A percentile compares a stretch with the other conserved stretches of the same genome.
Evolutionary conservation across 2,329 filamentous ascomycete genomes (phyloP).

Genomic region (Botrytis paeoniae): DNA sequence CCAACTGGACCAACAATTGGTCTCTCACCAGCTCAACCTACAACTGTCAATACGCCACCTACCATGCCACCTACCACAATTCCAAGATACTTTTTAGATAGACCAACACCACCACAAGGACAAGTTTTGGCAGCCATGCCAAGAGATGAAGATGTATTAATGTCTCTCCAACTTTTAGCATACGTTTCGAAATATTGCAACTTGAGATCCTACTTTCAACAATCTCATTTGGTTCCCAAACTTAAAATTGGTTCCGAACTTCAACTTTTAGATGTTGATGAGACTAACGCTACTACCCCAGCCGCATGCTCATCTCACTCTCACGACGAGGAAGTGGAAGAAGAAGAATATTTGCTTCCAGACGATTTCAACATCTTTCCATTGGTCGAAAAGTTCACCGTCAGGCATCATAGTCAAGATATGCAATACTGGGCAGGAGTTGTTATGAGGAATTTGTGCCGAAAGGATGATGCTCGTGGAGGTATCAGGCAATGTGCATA

Average conservation of each 20-base stretch:
- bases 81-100: slow-evolving; percentile 75
- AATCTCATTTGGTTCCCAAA: slow-evolving; percentile 87
- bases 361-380: slow-evolving; percentile 99
- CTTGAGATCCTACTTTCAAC: slow-evolving; percentile 89
- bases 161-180: slow-evolving; percentile 93
- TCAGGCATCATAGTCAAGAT: slow-evolving; percentile 88
- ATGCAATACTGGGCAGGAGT: slow-evolving; percentile 99
- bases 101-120: slow-evolving; percentile 61
- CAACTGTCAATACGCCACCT: slow-evolving; percentile 67
- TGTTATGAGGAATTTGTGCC: slow-evolving; percentile 97
- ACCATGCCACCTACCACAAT: slow-evolving; percentile 72
- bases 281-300: slow-evolving; percentile 40
- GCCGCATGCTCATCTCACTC: slow-evolving; percentile 39
- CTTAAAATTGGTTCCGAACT: slow-evolving; percentile 88
- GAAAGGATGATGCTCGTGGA: slow-evolving; percentile 91
- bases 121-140: slow-evolving; percentile 88
- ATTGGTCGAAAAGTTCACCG: slow-evolving; percentile 95
- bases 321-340: slow-evolving; percentile 68
- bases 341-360: slow-evolving; percentile 79
- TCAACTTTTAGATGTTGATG: slow-evolving; percentile 71
- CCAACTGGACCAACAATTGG: slow-evolving; percentile 67
- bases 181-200: slow-evolving; percentile 99
- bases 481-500: slow-evolving; percentile 97
- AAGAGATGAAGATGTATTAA: slow-evolving; percentile 93
- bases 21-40: slow-evolving; percentile 61